These are phyloP conservation scores for Russula lepida DNA, from an alignment of 768 basidiomycete species.

Conservation along the genomic window DNA sequence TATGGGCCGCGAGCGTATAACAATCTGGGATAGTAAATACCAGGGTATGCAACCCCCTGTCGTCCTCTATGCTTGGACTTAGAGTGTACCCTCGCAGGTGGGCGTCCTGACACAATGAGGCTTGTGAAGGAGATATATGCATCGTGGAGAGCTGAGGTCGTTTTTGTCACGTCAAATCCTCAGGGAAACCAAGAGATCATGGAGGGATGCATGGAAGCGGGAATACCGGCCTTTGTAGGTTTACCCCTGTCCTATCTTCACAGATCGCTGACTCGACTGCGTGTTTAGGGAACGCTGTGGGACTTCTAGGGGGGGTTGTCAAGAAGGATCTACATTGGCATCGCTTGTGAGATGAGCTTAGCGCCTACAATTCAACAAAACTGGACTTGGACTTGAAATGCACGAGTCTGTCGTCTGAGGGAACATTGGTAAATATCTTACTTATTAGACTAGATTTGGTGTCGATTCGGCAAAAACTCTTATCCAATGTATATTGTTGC, in stretches of 20 bases:
- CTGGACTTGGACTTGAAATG: no score
- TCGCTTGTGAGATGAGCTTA: no score
- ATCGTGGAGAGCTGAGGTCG: constrained; percentile 69
- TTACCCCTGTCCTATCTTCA: not conserved
- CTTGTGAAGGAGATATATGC: constrained; percentile 59
- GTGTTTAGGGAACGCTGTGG: constrained; percentile 49
- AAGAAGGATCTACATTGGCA: not conserved
- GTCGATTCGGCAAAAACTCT: not conserved
- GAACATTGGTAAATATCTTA: not conserved
- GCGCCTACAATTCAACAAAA: no score
- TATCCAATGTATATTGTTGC: not conserved
- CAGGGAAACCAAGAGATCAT: constrained; percentile 73
- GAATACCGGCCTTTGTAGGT: constrained; percentile 43
- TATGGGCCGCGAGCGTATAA: constrained; percentile 62
- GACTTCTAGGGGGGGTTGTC: constrained; percentile 39
- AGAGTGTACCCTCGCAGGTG: constrained; percentile 31
- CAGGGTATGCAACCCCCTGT: constrained; percentile 25
- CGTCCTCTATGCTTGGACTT: not conserved
- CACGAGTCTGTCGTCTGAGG: no score
- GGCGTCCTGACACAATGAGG: constrained; percentile 72
- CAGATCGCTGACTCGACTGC: not conserved
- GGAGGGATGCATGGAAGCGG: constrained; percentile 63
- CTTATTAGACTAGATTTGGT: not conserved
- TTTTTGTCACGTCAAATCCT: constrained; percentile 81
- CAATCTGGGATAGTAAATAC: constrained; percentile 70